Evolutionary conservation across 2,329 filamentous ascomycete species (phyloP), one percentile per base, ranked within the genome.

Genomic region (Apiospora malaysiana): DNA sequence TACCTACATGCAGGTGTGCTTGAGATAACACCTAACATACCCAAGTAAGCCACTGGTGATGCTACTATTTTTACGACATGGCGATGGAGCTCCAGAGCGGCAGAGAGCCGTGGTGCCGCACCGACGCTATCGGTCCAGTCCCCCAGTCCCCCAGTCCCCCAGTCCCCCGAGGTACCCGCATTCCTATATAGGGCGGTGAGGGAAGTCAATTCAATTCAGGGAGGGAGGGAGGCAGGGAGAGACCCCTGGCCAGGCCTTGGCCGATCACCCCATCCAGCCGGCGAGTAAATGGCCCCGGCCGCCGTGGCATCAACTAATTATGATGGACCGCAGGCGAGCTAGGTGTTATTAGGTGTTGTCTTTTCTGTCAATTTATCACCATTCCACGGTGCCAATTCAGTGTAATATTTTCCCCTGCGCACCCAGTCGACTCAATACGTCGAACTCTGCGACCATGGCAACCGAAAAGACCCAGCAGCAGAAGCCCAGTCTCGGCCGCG

Each of bases 401-500:
- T 9, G 18, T 27, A 40, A 40, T 63, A 45, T 45, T 5, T 14
- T 14, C 16, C 12, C 42, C 40, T 32, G 51, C 51, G 32, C 51
- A 59, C 32, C 65, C 37, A 43, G n/a, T 21, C 49, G 23, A 37
- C 4, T 7, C 37, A 9, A 23, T 43, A n/a, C n/a, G n/a, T 18
- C 8, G 23, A 9, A 59, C 21, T 63, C 49, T 18, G 56, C 56
- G 56, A 63, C 56, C 68, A 69, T n/a, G 66, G 68, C 68, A 66
- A 66, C 68, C 42, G 27, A 45, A 45, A 56, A 70, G 43, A 63
- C 65, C 40, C 82, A 66, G 32, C 46, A 68, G 47, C 46, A 68
- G 47, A 72, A 85, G 76, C 81, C 81, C 73, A 74, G 81, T 70
- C 85, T 94, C 68, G 92, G 92, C 79, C 89, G 87, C 74, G 92